Base-by-base conservation (phyloP, 192 early-diverging fungal species). In the Chytriomyces hyalinus region DNA sequence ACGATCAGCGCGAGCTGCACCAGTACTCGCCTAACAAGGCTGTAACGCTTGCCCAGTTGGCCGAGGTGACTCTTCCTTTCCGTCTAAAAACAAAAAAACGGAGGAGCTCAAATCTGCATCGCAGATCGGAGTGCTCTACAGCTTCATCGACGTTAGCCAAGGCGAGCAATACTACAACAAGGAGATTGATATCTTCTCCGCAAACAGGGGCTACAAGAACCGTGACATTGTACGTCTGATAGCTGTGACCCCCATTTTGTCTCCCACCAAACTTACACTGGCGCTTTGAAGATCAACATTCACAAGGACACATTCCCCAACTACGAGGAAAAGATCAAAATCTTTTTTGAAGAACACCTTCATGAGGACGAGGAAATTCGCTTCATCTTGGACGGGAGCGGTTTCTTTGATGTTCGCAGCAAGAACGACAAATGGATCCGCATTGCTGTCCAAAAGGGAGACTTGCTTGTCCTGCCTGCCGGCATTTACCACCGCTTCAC, bases 401-500 rank as follows among this genome's bases (percentile, higher is more conserved):
- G 96, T n/a, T 99, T 90, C 86, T 96, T 98, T 87, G 96, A 87
- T 69, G 72, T 86, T 13, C 83, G 87, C 43, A 67, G 78, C 77
- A 48, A 61, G 6, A 53, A 89, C n/a, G 92, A 93, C 77, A 73
- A 85, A 46, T 99, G 96, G 97, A 92, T 99, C 70, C 92, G 97
- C 64, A 94, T 99, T 78, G 79, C 80, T 15, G 86, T 94, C 36
- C 84, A 85, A 36, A 80, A 79, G 57, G 90, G 90, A 2, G 97
- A 98, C 78, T 74, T 97, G 88, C 89, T 99, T 61, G 87, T 99
- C 53, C 82, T 99, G 85, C 97, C 97, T 3, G 92, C 95, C 22
- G 97, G 96, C 49, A 95, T 96, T 77, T 99, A 97, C 81, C 97
- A 99, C 81, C 92, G 97, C 66, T 99, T 99, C 80, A 98, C 93